phyloP scores from a whole-genome alignment of 768 basidiomycete species.

The Paxillus rubicundulus region DNA sequence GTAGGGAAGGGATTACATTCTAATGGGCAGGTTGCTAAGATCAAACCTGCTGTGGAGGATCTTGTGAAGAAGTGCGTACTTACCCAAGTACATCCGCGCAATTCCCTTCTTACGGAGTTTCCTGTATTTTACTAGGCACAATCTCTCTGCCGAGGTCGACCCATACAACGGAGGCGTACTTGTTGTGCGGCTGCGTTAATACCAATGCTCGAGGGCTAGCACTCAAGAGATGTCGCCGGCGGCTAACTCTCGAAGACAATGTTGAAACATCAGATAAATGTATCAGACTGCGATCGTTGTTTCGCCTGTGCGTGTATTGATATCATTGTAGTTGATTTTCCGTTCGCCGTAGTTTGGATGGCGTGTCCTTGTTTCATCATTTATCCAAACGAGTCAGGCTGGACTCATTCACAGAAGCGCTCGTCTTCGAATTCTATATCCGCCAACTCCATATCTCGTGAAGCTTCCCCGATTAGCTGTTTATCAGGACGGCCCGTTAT shows the following conservation, averaged over 20 bases:
- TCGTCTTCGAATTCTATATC: no score
- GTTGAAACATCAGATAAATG: neutral
- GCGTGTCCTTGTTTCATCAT: no score
- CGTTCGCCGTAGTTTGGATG: no score
- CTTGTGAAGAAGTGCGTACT: constrained; percentile 71
- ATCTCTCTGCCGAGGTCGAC: constrained; percentile 71
- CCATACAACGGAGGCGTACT: constrained; percentile 82
- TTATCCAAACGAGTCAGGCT: neutral
- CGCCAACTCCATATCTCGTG: no score
- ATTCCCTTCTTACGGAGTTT: neutral
- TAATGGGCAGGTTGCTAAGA: constrained; percentile 68
- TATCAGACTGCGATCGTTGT: neutral
- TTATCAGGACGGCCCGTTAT: neutral
- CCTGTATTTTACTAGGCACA: constrained; percentile 48
- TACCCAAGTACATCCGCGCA: neutral
- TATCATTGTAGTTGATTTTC: neutral
- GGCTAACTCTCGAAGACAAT: neutral
- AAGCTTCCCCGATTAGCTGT: no score
- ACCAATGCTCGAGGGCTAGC: neutral
- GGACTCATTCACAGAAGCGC: neutral
- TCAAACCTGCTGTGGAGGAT: constrained; percentile 89
- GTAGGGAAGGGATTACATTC: constrained; percentile 88
- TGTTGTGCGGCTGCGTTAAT: constrained; percentile 51
- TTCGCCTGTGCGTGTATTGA: neutral
- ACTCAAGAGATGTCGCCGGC: neutral